Conservation (phyloP, 345 rosid species). For the Toxicodendron radicans region DNA sequence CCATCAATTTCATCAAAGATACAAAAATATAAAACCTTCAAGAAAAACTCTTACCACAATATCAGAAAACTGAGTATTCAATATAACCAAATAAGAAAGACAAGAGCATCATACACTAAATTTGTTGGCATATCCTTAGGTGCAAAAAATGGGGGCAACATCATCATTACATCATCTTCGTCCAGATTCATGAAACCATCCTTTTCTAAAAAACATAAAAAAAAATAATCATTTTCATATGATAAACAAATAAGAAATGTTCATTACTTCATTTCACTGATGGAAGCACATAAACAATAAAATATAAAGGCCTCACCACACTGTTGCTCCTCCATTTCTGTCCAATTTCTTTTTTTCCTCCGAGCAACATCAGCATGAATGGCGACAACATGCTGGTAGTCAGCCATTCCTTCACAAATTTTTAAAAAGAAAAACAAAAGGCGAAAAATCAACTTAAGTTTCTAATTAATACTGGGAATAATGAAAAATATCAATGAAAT, state of each 20-base stretch:
- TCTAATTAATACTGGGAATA: not conserved
- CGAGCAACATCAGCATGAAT: constrained; percentile 75
- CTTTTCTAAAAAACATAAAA: constrained; percentile 38
- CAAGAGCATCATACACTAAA: constrained; percentile 57
- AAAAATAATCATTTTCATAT: not conserved
- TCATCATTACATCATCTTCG: constrained; percentile 78
- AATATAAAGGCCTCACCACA: constrained; percentile 40
- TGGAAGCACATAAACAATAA: not conserved
- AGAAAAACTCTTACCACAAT: not conserved
- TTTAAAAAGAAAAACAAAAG: not conserved
- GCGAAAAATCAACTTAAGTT: constrained; percentile 3
- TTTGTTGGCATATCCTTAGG: constrained; percentile 76
- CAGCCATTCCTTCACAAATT: constrained; percentile 72
- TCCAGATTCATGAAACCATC: constrained; percentile 63
- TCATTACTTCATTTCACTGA: not conserved
- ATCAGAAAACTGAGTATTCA: not conserved
- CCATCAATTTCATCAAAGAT: not conserved
- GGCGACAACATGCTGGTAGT: constrained; percentile 90
- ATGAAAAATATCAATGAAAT: not conserved
- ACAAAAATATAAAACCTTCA: not conserved
- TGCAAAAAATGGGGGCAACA: constrained; percentile 80
- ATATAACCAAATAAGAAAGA: constrained; percentile 15
- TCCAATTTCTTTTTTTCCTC: constrained; percentile 65
- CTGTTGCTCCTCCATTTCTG: constrained; percentile 49
- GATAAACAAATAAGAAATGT: not conserved